phyloP scores from a whole-genome alignment of 202 grass and related monocot genomes.

The Schoenoplectus triqueter region DNA sequence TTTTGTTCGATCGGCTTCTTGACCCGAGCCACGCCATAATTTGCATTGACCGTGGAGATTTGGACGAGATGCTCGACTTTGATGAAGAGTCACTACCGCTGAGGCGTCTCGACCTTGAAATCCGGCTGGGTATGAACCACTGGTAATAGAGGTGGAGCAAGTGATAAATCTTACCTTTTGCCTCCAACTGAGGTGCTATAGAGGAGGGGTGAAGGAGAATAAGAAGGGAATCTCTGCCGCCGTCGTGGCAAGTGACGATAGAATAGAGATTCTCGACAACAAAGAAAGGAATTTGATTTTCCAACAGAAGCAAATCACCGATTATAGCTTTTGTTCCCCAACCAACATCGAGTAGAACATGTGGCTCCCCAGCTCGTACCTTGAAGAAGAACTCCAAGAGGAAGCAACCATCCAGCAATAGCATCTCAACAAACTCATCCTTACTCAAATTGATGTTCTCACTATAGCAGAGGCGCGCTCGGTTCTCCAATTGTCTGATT shows the following conservation, averaged over 20 bases:
- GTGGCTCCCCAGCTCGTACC: constrained; percentile 17
- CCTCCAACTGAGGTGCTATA: constrained; percentile 43
- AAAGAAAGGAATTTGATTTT: constrained; percentile 40
- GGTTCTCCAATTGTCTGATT: constrained; percentile 44
- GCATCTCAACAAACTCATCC: constrained; percentile 35
- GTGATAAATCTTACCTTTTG: constrained; percentile 58
- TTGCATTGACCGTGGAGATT: background rate
- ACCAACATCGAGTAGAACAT: constrained; percentile 33
- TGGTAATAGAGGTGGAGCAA: constrained; percentile 74
- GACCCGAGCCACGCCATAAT: constrained; percentile 26
- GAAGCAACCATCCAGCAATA: constrained; percentile 37
- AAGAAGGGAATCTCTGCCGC: constrained; percentile 37
- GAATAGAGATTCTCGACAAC: constrained; percentile 26
- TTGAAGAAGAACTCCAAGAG: constrained; percentile 32
- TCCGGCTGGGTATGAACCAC: constrained; percentile 62
- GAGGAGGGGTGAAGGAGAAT: constrained; percentile 49
- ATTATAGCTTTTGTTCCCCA: constrained; percentile 47
- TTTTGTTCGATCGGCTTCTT: constrained; percentile 25
- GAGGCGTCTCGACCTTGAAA: background rate
- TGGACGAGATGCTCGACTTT: background rate
- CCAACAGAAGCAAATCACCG: constrained; percentile 24
- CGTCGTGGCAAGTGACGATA: constrained; percentile 40
- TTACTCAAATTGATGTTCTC: constrained; percentile 32
- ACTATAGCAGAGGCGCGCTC: constrained; percentile 52
- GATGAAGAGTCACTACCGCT: background rate